Evolutionary conservation across 2,329 filamentous ascomycete species (phyloP).

Genomic region (Thielaviopsis ethacetica): DNA sequence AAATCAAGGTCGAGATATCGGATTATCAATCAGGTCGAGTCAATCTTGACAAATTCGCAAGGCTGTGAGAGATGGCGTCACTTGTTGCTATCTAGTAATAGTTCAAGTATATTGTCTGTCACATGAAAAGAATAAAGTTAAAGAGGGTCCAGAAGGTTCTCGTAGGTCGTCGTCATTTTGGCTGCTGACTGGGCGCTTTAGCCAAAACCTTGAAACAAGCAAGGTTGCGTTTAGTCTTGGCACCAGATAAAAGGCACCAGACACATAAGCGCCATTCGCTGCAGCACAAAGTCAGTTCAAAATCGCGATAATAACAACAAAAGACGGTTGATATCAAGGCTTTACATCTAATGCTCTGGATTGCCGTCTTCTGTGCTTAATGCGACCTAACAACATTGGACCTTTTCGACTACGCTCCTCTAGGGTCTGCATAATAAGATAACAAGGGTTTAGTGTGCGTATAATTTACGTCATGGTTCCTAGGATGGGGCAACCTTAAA

Average conservation of each 20-base stretch:
- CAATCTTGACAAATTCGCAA: slow-evolving; percentile 4
- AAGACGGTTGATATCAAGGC: too few species aligned
- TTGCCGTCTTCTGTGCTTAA: too few species aligned
- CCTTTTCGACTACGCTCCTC: too few species aligned
- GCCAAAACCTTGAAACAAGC: not conserved
- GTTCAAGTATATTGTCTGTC: not conserved
- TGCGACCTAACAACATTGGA: too few species aligned
- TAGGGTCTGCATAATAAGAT: too few species aligned
- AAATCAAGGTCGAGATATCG: not conserved
- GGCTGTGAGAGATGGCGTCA: not conserved
- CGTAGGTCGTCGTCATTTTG: not conserved
- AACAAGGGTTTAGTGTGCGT: too few species aligned
- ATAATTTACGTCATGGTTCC: too few species aligned
- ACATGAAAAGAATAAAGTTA: not conserved
- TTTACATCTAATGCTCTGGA: too few species aligned
- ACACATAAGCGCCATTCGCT: too few species aligned
- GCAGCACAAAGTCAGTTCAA: too few species aligned
- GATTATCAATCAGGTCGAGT: not conserved
- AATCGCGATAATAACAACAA: too few species aligned
- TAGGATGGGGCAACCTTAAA: not conserved
- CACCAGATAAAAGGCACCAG: too few species aligned
- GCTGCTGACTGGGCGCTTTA: not conserved
- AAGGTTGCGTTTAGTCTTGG: not conserved
- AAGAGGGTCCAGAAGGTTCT: slow-evolving; percentile 1
- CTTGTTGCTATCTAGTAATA: not conserved